Percentiles rank a stretch among this genome's conserved stretches.
These are phyloP conservation scores for Petrea volubilis DNA, from an alignment of 257 asterid species.

Conservation along the genomic window DNA sequence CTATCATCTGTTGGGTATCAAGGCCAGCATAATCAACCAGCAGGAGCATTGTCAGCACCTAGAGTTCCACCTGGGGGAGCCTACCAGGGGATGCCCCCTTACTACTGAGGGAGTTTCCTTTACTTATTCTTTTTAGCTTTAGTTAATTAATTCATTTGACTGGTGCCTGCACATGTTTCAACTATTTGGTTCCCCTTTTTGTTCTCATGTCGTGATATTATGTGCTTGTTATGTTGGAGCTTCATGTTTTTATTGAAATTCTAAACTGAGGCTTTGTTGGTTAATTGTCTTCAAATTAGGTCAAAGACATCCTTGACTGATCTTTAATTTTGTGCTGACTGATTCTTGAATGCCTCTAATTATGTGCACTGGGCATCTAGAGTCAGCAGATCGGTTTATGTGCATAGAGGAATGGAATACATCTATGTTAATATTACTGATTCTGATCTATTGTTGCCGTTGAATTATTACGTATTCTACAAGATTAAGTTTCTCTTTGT, in stretches of 20 bases:
- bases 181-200: constrained; percentile 19
- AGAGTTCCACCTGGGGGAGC: constrained; percentile 68
- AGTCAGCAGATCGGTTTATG: background rate
- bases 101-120: constrained; percentile 67
- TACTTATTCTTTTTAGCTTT: background rate
- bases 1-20: constrained; percentile 56
- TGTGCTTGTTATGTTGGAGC: constrained; percentile 18
- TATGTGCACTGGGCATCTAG: background rate
- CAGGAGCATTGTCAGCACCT: constrained; percentile 52
- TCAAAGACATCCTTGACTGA: background rate
- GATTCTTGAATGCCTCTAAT: background rate
- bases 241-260: constrained; percentile 3
- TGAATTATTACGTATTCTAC: background rate
- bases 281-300: background rate
- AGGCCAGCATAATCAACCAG: constrained; percentile 54
- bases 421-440: background rate
- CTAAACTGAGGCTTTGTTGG: background rate
- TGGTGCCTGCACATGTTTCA: background rate
- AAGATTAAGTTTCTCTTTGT: background rate
- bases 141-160: constrained; percentile 1
- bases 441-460: background rate
- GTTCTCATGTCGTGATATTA: background rate
- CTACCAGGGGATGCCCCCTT: constrained; percentile 70
- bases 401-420: background rate
- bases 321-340: constrained; percentile 16